A percentile compares a stretch with the other conserved stretches of the same genome.
Evolutionary conservation across 2,329 filamentous ascomycete genomes (phyloP).

Genomic region (Fusarium algeriense): DNA sequence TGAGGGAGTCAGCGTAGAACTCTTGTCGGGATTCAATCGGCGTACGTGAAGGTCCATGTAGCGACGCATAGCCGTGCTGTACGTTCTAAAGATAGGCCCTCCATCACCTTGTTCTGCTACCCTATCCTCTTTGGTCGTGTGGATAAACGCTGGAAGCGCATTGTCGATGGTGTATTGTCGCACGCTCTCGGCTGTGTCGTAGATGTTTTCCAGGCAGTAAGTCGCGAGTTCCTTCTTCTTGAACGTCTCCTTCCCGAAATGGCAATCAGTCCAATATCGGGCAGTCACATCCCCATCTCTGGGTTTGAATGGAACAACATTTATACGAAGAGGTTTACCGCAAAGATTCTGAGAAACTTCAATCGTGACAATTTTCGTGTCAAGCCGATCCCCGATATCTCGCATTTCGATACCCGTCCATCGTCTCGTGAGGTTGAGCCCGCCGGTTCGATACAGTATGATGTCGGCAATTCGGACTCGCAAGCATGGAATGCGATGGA

Average conservation of each 20-base stretch:
- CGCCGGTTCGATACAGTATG: constrained; percentile 57
- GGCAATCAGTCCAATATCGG: constrained; percentile 54
- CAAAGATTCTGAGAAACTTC: constrained; percentile 56
- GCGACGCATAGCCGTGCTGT: constrained; percentile 35
- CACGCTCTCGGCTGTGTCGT: constrained; percentile 51
- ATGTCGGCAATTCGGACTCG: constrained; percentile 59
- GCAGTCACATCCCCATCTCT: constrained; percentile 53
- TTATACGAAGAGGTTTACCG: constrained; percentile 52
- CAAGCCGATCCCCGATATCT: constrained; percentile 55
- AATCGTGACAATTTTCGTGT: constrained; percentile 50
- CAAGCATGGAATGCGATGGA: constrained; percentile 60
- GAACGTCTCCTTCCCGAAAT: constrained; percentile 40
- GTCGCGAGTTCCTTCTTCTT: constrained; percentile 52
- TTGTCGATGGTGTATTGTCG: constrained; percentile 52
- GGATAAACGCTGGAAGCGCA: constrained; percentile 44
- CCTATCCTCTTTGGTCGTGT: constrained; percentile 38
- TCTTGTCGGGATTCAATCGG: not conserved
- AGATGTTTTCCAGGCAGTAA: constrained; percentile 57
- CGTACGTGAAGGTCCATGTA: constrained; percentile 43
- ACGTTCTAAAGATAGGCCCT: constrained; percentile 41
- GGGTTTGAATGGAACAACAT: constrained; percentile 58
- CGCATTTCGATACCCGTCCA: constrained; percentile 57
- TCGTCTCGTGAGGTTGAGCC: constrained; percentile 58
- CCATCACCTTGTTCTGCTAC: not conserved
- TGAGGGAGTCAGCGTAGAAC: not conserved